phyloP scores from a whole-genome alignment of 352 stramenopile genomes.

The Globisporangium mamillatum region DNA sequence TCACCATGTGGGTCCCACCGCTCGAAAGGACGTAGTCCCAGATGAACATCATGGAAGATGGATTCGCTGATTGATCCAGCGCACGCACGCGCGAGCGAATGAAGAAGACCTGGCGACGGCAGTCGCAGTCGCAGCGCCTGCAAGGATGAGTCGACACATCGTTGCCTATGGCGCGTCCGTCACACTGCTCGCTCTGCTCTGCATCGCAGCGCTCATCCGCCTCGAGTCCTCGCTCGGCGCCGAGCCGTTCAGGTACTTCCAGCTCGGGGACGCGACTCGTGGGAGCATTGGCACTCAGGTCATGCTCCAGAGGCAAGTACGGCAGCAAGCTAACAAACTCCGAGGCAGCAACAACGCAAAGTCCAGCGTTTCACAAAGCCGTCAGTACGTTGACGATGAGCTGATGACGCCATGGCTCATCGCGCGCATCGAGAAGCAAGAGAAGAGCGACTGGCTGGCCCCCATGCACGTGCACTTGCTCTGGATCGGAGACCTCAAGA shows the following conservation, averaged over 20 bases:
- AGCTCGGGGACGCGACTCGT: neutral
- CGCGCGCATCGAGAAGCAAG: neutral
- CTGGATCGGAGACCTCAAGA: slow-evolving; percentile 18
- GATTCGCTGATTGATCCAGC: neutral
- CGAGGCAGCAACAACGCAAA: neutral
- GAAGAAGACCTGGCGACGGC: neutral
- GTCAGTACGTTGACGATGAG: slow-evolving; percentile 1
- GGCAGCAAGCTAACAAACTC: neutral
- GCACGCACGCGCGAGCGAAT: neutral
- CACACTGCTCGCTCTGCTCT: neutral
- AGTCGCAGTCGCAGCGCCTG: neutral
- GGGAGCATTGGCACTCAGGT: neutral
- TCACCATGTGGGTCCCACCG: neutral
- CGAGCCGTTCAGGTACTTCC: neutral
- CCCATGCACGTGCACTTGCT: slow-evolving; percentile 16
- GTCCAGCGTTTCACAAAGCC: neutral
- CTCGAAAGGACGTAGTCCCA: neutral
- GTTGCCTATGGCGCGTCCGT: neutral
- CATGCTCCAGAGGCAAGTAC: neutral
- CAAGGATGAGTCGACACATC: neutral
- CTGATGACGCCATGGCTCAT: slow-evolving; percentile 9
- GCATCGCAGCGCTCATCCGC: neutral
- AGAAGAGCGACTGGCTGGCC: neutral
- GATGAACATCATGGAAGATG: neutral
- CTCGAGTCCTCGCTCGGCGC: neutral